phyloP scores from a whole-genome alignment of 2,329 filamentous ascomycete genomes.

The Aspergillus sergii region DNA sequence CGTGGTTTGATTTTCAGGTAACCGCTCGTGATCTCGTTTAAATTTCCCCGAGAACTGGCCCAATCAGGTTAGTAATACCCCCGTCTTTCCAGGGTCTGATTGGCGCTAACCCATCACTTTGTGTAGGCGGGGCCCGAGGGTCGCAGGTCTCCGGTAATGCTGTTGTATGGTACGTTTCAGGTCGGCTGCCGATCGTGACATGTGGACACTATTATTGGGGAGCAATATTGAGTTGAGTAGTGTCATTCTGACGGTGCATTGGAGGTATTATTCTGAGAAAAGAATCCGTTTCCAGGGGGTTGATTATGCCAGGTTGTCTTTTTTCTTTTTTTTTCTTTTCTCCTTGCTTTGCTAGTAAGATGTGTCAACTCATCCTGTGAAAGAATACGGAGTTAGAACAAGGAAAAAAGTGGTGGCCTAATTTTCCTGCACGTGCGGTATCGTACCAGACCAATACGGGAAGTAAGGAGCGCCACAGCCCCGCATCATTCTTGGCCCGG shows the following conservation, averaged over 20 bases:
- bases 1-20: background rate
- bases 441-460: background rate
- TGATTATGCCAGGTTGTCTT: background rate
- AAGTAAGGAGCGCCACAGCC: slow-evolving; percentile 13
- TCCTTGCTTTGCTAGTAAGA: background rate
- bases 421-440: background rate
- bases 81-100: background rate
- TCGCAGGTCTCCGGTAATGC: background rate
- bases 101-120: background rate
- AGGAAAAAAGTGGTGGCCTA: slow-evolving; percentile 2
- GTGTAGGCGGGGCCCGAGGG: slow-evolving; percentile 9
- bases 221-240: background rate
- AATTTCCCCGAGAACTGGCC: background rate
- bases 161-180: slow-evolving; percentile 2
- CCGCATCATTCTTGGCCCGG: slow-evolving; percentile 39
- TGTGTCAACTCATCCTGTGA: background rate
- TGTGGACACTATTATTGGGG: background rate
- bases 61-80: background rate
- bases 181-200: slow-evolving; percentile 1
- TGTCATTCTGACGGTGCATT: background rate
- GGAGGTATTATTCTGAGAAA: background rate
- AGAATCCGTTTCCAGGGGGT: background rate
- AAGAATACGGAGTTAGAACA: background rate
- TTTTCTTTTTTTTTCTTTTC: background rate
- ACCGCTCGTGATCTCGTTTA: slow-evolving; percentile 5